Base-by-base conservation (phyloP, 441 rosid genomes). In the Populus trichocarpa region DNA sequence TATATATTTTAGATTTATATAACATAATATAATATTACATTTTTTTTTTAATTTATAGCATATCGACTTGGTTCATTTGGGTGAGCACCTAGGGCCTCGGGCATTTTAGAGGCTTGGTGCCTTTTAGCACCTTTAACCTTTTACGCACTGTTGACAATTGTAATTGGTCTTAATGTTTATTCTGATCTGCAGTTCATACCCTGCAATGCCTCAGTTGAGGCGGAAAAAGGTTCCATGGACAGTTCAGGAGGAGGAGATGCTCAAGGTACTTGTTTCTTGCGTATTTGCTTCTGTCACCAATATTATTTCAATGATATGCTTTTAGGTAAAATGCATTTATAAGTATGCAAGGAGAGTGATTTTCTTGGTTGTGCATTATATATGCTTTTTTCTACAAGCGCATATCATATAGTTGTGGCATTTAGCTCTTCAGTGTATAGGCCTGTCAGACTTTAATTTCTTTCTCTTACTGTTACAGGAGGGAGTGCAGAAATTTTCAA, bases 221-320 rank as follows among this genome's bases (percentile, higher is more conserved):
- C 78, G 87, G 66, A 84, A 77, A 77, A 86, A 75, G 74, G 67
- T 85, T 78, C 81, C 79, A 9, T 88, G 91, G 91, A 88, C 86
- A 53, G 77, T 81, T 26, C 42, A 83, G 68, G 91, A 89, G 81
- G 92, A 88, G 80, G 83, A 86, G 76, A 83, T 78, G 69, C 87
- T 87, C 9, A 85, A 79, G 91, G 92, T 90, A 81, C 72, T 40
- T 67, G n/a, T 36, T 77, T 63, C 75, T 57, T 68, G 10, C 6
- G 66, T 57, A 57, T 59, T 23, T 35, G 30, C 30, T 63, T n/a
- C 26, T 22, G 66, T 22, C 14, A 61, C 13, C 66, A 10, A 10
- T 50, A 65, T 50, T 67, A 8, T 30, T 33, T 33, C 40, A 3
- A 30, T 28, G 23, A 18, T 67, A 67, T 16, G 38, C 70, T 6